phyloP scores from a whole-genome alignment of 225 moss, liverwort and hornwort genomes.

The Physcomitrellopsis africana region DNA sequence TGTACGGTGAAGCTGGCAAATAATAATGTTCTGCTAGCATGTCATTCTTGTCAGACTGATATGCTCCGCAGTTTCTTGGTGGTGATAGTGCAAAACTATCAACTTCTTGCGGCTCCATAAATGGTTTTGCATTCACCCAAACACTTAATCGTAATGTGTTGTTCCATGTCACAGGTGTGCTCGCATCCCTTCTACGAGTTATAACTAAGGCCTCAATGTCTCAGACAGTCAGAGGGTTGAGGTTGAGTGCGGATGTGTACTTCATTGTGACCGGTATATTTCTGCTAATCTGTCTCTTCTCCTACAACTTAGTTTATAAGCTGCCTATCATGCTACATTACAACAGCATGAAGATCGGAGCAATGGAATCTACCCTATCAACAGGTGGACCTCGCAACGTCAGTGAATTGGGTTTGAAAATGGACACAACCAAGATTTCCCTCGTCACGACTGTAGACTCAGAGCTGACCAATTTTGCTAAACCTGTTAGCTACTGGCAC shows the following conservation, averaged over 20 bases:
- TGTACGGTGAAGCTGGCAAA: neutral
- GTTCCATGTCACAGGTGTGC: constrained; percentile 53
- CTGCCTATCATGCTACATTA: constrained; percentile 79
- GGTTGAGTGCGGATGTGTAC: constrained; percentile 72
- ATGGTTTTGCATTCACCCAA: neutral
- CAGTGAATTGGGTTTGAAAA: constrained; percentile 51
- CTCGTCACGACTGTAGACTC: constrained; percentile 39
- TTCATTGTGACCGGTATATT: constrained; percentile 67
- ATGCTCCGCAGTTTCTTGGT: neutral
- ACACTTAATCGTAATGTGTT: neutral
- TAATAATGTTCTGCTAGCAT: neutral
- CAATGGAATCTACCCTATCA: constrained; percentile 33
- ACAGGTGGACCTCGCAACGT: constrained; percentile 31
- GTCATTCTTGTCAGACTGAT: neutral
- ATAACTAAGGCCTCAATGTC: constrained; percentile 70
- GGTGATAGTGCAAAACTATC: too few species aligned
- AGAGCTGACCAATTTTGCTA: constrained; percentile 47
- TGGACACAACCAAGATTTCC: constrained; percentile 43
- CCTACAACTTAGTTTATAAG: constrained; percentile 72
- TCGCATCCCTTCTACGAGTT: constrained; percentile 72
- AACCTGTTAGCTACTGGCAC: constrained; percentile 50
- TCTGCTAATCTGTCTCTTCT: constrained; percentile 56
- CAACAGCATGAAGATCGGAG: constrained; percentile 60
- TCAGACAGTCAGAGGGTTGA: constrained; percentile 59
- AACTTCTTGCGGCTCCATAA: too few species aligned